Conservation (phyloP, 208 protist species). For the Trypanosoma cruzi region DNA sequence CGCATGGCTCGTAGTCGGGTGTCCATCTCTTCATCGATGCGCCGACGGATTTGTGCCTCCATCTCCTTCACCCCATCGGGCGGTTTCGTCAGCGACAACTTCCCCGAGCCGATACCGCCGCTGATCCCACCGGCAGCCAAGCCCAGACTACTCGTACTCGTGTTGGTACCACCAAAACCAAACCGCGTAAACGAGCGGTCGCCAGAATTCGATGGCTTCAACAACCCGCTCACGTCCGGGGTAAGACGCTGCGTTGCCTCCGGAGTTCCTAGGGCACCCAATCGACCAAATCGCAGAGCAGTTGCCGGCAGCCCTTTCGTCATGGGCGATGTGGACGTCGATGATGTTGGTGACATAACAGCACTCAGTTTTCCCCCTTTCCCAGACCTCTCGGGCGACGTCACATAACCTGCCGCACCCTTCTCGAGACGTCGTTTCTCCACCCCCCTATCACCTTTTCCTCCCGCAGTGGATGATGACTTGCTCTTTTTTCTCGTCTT, state of each 20-base stretch:
- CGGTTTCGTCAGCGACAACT: slow-evolving; percentile 9
- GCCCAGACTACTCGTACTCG: neutral
- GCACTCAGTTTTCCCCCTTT: neutral
- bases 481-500: slow-evolving; percentile 10
- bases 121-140: neutral
- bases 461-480: neutral
- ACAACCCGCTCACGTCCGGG: slow-evolving; percentile 17
- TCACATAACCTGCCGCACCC: slow-evolving; percentile 17
- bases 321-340: neutral
- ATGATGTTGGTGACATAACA: neutral
- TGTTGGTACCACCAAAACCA: neutral
- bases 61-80: slow-evolving; percentile 45
- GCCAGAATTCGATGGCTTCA: neutral
- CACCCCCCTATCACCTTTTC: neutral
- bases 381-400: neutral
- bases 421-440: slow-evolving; percentile 21
- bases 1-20: slow-evolving; percentile 35
- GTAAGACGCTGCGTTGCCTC: slow-evolving; percentile 12
- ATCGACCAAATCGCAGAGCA: neutral
- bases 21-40: slow-evolving; percentile 60
- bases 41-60: slow-evolving; percentile 53
- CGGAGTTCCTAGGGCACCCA: slow-evolving; percentile 25
- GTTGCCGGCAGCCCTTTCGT: neutral
- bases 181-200: neutral
- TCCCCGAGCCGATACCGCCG: neutral